Evolutionary conservation across 148 eudicot genomes (phyloP).

Genomic region (Chenopodium berlandieri): DNA sequence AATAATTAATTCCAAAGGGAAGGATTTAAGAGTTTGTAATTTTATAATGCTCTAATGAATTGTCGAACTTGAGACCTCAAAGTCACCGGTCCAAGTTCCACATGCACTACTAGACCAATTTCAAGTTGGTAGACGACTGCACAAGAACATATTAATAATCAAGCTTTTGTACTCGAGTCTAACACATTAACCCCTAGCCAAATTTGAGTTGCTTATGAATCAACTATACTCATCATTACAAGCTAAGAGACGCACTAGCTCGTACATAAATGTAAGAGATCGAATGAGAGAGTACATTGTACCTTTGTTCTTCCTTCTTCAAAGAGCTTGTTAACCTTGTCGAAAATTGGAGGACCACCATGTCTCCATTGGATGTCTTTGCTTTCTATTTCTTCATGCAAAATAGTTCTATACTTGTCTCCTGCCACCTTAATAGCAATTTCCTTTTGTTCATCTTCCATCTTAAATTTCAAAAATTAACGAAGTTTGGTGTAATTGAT

Average conservation of each 20-base stretch:
- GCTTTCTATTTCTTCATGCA: conserved; percentile 50
- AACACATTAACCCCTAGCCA: too few species aligned
- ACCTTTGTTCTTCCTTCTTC: conserved; percentile 73
- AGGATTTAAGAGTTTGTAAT: too few species aligned
- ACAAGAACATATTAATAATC: too few species aligned
- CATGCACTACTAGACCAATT: too few species aligned
- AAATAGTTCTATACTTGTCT: conserved; percentile 64
- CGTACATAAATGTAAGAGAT: too few species aligned
- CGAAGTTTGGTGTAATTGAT: not conserved
- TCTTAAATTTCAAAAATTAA: not conserved
- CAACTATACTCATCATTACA: not conserved
- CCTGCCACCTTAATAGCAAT: not conserved
- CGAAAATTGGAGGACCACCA: conserved; percentile 64
- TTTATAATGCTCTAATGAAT: too few species aligned
- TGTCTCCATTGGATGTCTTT: conserved; percentile 65
- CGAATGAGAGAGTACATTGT: not conserved
- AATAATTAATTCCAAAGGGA: too few species aligned
- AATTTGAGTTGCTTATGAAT: not conserved
- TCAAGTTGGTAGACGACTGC: too few species aligned
- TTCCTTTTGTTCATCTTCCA: conserved; percentile 18
- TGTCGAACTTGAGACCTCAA: too few species aligned
- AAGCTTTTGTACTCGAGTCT: too few species aligned
- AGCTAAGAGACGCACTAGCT: too few species aligned
- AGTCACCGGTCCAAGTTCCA: too few species aligned
- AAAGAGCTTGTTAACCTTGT: conserved; percentile 59